Evolutionary conservation across 495 filamentous ascomycete genomes (phyloP).

Genomic region (Hypoxylon fuscum): DNA sequence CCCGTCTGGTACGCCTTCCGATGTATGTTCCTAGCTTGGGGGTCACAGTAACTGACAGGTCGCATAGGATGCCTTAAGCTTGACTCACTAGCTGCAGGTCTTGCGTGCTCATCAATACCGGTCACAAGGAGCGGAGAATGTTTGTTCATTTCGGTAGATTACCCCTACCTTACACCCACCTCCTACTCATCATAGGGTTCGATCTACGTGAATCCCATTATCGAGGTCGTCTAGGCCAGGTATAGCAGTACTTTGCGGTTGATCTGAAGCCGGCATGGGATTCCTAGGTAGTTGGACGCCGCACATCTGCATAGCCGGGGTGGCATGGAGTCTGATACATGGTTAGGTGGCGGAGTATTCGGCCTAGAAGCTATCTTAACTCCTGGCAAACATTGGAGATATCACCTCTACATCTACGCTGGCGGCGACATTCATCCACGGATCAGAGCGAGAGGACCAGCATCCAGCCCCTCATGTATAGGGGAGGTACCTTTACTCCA

Average conservation of each 20-base stretch:
- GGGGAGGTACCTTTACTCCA: constrained; percentile 12
- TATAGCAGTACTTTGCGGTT: constrained; percentile 9
- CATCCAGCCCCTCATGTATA: constrained; percentile 19
- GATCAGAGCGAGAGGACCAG: constrained; percentile 2
- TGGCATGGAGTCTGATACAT: constrained; percentile 18
- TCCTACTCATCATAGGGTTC: constrained; percentile 22
- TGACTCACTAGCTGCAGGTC: neutral
- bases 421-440: constrained; percentile 5
- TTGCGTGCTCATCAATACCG: constrained; percentile 1
- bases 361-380: constrained; percentile 20
- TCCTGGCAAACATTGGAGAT: constrained; percentile 13
- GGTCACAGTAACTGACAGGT: constrained; percentile 14
- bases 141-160: constrained; percentile 14
- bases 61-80: constrained; percentile 5
- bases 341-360: constrained; percentile 24
- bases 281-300: constrained; percentile 8
- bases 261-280: constrained; percentile 6
- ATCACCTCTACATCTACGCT: constrained; percentile 6
- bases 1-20: neutral
- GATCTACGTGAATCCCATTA: constrained; percentile 23
- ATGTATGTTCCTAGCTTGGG: constrained; percentile 11
- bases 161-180: constrained; percentile 6
- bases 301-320: constrained; percentile 12
- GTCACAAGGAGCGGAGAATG: neutral
- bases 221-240: constrained; percentile 15